phyloP scores from a whole-genome alignment of 805 yeast species.

The Candida vaughaniae region DNA sequence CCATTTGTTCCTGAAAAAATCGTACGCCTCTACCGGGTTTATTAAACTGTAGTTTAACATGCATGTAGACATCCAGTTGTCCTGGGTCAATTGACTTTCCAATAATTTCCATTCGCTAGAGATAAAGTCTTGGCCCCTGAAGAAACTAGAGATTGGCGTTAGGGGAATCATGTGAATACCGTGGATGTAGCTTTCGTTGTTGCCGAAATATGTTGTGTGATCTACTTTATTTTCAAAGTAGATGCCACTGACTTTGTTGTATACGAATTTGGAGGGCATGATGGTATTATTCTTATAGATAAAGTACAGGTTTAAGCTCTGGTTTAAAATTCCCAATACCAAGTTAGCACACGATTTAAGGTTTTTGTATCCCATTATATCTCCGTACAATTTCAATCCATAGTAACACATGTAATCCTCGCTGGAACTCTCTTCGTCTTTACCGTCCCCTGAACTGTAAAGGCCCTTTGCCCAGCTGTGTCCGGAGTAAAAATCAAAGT shows the following conservation, averaged over 20 bases:
- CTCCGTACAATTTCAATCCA: slow-evolving; percentile 70
- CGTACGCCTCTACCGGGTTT: slow-evolving; percentile 17
- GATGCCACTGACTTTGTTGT: slow-evolving; percentile 67
- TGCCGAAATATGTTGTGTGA: slow-evolving; percentile 71
- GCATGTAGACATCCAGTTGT: slow-evolving; percentile 63
- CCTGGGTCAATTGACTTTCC: slow-evolving; percentile 28
- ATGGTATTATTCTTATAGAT: slow-evolving; percentile 44
- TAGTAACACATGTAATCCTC: slow-evolving; percentile 72
- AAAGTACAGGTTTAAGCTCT: slow-evolving; percentile 58
- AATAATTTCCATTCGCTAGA: slow-evolving; percentile 41
- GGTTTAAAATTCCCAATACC: slow-evolving; percentile 54
- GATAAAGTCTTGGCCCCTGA: slow-evolving; percentile 53
- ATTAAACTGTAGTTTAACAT: slow-evolving; percentile 19
- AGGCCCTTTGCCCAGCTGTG: slow-evolving; percentile 78
- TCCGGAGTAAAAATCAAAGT: slow-evolving; percentile 71
- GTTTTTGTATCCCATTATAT: slow-evolving; percentile 49
- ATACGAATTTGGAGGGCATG: slow-evolving; percentile 50
- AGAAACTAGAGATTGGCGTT: slow-evolving; percentile 58
- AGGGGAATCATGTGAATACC: slow-evolving; percentile 80
- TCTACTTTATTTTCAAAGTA: slow-evolving; percentile 70
- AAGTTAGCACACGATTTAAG: slow-evolving; percentile 57
- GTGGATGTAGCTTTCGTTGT: slow-evolving; percentile 58
- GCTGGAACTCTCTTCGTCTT: slow-evolving; percentile 68
- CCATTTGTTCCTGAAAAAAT: slow-evolving; percentile 16
- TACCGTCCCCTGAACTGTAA: slow-evolving; percentile 61